Evolutionary conservation across 2,329 filamentous ascomycete species (phyloP).

Genomic region (Aspergillus cejpii): DNA sequence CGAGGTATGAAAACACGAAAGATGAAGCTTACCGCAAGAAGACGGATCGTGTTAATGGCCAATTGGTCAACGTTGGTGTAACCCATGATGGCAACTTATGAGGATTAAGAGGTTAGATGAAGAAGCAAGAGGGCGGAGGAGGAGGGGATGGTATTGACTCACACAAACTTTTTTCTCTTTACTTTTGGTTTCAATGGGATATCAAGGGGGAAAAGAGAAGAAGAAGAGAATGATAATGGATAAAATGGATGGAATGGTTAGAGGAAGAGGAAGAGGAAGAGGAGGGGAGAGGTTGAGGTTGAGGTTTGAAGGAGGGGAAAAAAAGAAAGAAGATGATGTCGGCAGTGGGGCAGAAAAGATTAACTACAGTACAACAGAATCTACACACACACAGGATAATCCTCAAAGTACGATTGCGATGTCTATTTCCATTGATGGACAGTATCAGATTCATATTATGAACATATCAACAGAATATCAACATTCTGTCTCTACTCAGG

Average conservation of each 20-base stretch:
- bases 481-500: no score
- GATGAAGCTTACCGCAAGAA: conserved; percentile 72
- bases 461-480: no score
- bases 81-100: conserved; percentile 60
- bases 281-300: conserved; percentile 6
- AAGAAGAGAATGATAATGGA: conserved; percentile 10
- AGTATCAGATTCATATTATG: no score
- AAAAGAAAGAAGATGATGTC: conserved; percentile 3
- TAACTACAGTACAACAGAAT: no score
- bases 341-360: conserved; percentile 6
- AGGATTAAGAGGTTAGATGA: conserved; percentile 14
- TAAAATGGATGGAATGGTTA: conserved; percentile 10
- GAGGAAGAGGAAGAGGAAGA: conserved; percentile 5
- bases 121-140: conserved; percentile 1
- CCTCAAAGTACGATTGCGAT: no score
- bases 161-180: conserved; percentile 8
- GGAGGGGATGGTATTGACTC: conserved; percentile 10
- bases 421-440: no score
- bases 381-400: no score
- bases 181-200: conserved; percentile 5
- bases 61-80: conserved; percentile 82
- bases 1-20: background rate
- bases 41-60: conserved; percentile 96
- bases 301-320: background rate
- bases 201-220: conserved; percentile 10